Conservation (phyloP, 2,329 filamentous ascomycete genomes). For the Colletotrichum costaricense region DNA sequence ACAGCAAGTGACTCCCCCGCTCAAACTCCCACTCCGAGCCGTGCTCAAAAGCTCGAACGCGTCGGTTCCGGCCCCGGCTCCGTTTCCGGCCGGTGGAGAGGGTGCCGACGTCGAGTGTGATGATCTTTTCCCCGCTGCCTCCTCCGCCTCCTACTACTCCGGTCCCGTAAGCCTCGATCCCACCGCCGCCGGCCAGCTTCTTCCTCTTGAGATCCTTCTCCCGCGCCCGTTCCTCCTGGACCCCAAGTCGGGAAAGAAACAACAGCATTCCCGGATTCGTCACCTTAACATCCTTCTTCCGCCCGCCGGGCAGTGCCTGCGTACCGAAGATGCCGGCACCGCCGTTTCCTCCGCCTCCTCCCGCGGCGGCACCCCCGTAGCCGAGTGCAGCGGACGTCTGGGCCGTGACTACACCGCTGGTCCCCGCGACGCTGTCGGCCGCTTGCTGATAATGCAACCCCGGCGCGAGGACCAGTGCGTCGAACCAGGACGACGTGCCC, state of each 20-base stretch:
- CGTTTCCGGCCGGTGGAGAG: conserved; percentile 36
- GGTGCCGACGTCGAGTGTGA: conserved; percentile 39
- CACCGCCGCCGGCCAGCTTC: conserved; percentile 34
- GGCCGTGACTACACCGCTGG: conserved; percentile 45
- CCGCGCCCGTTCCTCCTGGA: conserved; percentile 45
- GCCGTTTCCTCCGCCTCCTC: not conserved
- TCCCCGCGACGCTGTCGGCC: conserved; percentile 59
- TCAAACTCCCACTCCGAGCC: conserved; percentile 50
- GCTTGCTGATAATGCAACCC: conserved; percentile 71
- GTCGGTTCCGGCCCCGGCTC: conserved; percentile 9
- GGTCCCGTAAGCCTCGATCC: conserved; percentile 8
- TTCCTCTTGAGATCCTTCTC: conserved; percentile 42
- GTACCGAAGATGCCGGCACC: conserved; percentile 24
- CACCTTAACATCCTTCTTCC: not conserved
- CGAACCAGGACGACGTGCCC: conserved; percentile 67
- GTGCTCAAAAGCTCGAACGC: conserved; percentile 40
- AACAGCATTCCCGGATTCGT: conserved; percentile 56
- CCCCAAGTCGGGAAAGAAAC: conserved; percentile 3
- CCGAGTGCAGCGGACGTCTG: conserved; percentile 63
- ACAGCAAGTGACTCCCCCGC: conserved; percentile 60
- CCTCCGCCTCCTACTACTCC: not conserved
- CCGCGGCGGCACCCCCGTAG: conserved; percentile 44
- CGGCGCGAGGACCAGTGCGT: conserved; percentile 67
- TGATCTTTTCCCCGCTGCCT: not conserved
- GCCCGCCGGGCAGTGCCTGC: conserved; percentile 8